Base-by-base conservation (phyloP, 2,329 filamentous ascomycete species). In the Plenodomus lindquistii region DNA sequence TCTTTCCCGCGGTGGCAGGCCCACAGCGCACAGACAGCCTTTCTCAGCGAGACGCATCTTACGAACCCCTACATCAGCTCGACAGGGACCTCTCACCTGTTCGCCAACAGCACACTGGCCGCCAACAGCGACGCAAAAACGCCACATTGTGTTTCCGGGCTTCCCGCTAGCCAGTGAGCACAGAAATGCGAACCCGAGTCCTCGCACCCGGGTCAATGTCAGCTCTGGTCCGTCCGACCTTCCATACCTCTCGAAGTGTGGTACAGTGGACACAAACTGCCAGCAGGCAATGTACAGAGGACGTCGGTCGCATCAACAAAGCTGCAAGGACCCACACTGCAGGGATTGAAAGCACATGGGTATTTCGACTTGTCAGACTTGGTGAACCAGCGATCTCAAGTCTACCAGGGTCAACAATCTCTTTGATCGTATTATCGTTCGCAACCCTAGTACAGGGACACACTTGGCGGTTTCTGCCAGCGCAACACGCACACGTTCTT, bases 121-220 rank as follows among this genome's bases (percentile, higher is more conserved):
- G 35, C 46, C 20, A 46, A 47, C 48, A 40, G 37, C 42, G 44
- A 36, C 34, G 40, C 46, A 43, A 21, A 37, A 17, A 19, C 42
- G 29, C 35, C 21, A 21, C 39, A 20, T 46, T 21, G 40, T 46
- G 42, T 21, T 15, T 39, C 38, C 46, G 31, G 40, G 41, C 41
- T 27, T 40, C 41, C 41, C 44, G 43, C 45, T 42, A 45, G 43
- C 36, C 36, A 34, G 18, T 29, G 24, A 15, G 21, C 22, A 35
- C 24, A 35, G 18, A 44, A 45, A 50, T 38, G 49, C 44, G 51
- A 54, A 56, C 54, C 54, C 54, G 50, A 51, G 47, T 45, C 54
- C 54, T 54, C 42, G 54, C 54, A 51, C 54, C 40, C 48, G 54
- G 54, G 54, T 54, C 45, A 44, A 43, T 42, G 42, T 42, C 45